Evolutionary conservation across 208 protist species (phyloP), one percentile per base, ranked within the genome.

Genomic region (Crithidia acanthocephali): DNA sequence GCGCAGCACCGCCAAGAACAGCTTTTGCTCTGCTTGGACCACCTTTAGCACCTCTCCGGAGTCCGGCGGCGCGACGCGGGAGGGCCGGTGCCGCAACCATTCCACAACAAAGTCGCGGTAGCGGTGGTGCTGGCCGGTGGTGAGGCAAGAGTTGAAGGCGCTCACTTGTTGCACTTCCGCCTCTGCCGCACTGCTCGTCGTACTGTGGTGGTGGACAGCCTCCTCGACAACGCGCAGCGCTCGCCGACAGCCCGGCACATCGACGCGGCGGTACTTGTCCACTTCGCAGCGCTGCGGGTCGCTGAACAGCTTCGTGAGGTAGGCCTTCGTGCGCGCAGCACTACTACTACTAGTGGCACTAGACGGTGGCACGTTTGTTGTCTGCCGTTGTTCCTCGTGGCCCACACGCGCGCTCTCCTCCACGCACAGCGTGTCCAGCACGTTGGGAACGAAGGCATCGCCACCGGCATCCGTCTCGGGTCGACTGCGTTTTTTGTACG

Each of bases 71-170:
- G 62, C 65, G 7, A 56, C 20, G 37, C 48, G 55, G 32, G 60
- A 64, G 20, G 57, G 71, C 66, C 56, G 65, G 32, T 75, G 50
- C 22, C 66, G 66, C 44, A 77, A 72, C 72, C 80, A 85, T 40
- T 69, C 66, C 16, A 71, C 16, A 42, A 94, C 61, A 33, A 81
- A 55, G 1, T 72, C 51, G 20, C 69, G 77, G 65, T 91, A 94
- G 40, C 83, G 84, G 32, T 40, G 76, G 50, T 91, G 85, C 77
- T 94, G 88, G 10, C 88, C 88, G 18, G 55, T 61, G 23, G 88
- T 91, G 2, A 94, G 63, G 52, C 81, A 91, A 23, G 88, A 89
- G 60, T 75, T 72, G 68, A 85, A 91, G 27, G 74, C 80, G 16
- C 45, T 11, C 9, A 80, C 65, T 23, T 42, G 25, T 33, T 63